These are phyloP conservation scores for Afroboletus lepidellus DNA, from an alignment of 1,284 basidiomycete species.

Conservation along the genomic window DNA sequence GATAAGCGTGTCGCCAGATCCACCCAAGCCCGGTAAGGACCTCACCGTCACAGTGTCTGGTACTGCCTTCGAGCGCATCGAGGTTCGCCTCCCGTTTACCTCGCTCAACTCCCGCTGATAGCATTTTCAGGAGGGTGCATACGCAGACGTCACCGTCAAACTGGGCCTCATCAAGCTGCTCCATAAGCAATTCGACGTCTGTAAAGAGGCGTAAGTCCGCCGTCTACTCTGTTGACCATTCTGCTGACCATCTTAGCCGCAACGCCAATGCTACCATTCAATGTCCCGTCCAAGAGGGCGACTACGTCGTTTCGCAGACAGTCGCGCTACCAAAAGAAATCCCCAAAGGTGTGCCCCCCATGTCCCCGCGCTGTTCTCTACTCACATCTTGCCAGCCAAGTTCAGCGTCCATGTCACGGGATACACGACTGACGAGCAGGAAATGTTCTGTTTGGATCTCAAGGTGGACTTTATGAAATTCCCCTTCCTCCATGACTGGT, in stretches of 20 bases:
- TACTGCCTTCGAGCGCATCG: constrained; percentile 54
- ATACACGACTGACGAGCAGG: constrained; percentile 75
- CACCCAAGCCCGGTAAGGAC: constrained; percentile 79
- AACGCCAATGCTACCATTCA: constrained; percentile 70
- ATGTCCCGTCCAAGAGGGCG: constrained; percentile 75
- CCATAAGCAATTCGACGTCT: constrained; percentile 80
- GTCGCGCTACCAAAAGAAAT: constrained; percentile 88
- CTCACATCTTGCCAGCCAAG: constrained; percentile 60
- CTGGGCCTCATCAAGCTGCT: constrained; percentile 85
- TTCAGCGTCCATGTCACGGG: constrained; percentile 76
- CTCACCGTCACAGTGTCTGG: constrained; percentile 80
- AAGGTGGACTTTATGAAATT: constrained; percentile 67
- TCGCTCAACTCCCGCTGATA: constrained; percentile 6
- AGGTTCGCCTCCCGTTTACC: constrained; percentile 47
- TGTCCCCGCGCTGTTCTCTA: neutral
- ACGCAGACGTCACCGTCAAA: constrained; percentile 85
- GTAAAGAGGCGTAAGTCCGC: constrained; percentile 84
- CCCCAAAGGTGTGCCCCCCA: constrained; percentile 63
- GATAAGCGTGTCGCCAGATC: constrained; percentile 74
- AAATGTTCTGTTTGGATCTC: constrained; percentile 81
- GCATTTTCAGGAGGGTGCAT: constrained; percentile 78
- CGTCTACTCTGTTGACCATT: neutral
- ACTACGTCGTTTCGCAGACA: constrained; percentile 72
- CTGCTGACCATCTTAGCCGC: constrained; percentile 40
- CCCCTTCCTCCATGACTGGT: constrained; percentile 36